A percentile compares a stretch with the other conserved stretches of the same genome.
Conservation (phyloP, 2,329 filamentous ascomycete species). For the Rhinocladiella similis region DNA sequence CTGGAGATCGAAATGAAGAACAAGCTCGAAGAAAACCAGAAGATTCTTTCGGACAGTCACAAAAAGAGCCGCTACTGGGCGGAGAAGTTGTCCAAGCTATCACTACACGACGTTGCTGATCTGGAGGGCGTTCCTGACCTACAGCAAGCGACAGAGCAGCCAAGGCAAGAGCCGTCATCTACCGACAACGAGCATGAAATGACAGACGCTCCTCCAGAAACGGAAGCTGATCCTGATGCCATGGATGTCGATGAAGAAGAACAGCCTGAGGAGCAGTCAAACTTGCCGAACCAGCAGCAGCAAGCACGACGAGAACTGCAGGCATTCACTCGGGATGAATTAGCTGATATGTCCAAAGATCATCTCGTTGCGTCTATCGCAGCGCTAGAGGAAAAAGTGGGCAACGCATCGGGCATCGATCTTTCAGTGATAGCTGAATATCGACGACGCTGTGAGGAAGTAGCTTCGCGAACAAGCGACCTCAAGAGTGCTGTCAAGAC, state of each 20-base stretch:
- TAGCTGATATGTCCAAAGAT: constrained; percentile 64
- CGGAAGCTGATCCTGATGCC: constrained; percentile 67
- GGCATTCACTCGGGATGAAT: constrained; percentile 71
- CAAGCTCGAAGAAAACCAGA: constrained; percentile 94
- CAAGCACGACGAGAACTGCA: constrained; percentile 62
- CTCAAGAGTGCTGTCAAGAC: constrained; percentile 73
- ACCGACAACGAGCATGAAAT: constrained; percentile 12
- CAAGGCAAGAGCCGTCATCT: not conserved
- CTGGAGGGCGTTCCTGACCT: constrained; percentile 38
- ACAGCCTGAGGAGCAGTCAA: constrained; percentile 48
- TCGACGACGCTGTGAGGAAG: constrained; percentile 79
- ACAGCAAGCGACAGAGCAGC: constrained; percentile 3
- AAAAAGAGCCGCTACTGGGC: constrained; percentile 83
- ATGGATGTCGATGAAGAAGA: constrained; percentile 46
- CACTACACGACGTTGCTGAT: constrained; percentile 77
- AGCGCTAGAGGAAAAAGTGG: constrained; percentile 70
- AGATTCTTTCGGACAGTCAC: constrained; percentile 81
- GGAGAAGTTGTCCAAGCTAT: constrained; percentile 82
- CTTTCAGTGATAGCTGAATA: constrained; percentile 87
- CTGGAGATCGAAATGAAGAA: constrained; percentile 98
- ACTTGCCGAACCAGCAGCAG: constrained; percentile 20
- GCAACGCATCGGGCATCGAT: constrained; percentile 78
- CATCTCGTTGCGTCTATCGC: constrained; percentile 65
- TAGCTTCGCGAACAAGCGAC: constrained; percentile 78
- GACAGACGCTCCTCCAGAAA: constrained; percentile 65